phyloP scores from a whole-genome alignment of 768 basidiomycete species.

The Lentinula detonsa region DNA sequence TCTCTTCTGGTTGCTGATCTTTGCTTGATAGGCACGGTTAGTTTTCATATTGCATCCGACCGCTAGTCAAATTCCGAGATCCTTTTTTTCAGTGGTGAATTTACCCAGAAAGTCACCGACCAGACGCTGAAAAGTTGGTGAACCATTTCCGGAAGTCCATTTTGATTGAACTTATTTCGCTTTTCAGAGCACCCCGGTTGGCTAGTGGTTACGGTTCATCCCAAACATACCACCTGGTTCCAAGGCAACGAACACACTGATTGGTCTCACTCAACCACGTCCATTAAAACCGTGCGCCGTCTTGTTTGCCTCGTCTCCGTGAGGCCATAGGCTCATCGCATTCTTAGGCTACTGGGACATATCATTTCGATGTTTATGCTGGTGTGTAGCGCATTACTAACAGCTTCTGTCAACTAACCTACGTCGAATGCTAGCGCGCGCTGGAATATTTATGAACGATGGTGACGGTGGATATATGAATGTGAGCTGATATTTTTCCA shows the following conservation, averaged over 20 bases:
- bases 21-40: not conserved
- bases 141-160: not conserved
- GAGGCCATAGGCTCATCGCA: no score
- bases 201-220: not conserved
- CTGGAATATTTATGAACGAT: not conserved
- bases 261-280: not conserved
- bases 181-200: not conserved
- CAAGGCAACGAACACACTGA: not conserved
- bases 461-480: not conserved
- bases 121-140: not conserved
- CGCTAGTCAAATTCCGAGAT: not conserved
- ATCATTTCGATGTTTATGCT: not conserved
- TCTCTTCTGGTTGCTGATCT: no score
- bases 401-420: not conserved
- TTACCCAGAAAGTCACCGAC: not conserved
- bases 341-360: not conserved
- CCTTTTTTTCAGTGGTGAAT: not conserved
- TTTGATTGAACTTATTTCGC: not conserved
- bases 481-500: not conserved
- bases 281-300: not conserved
- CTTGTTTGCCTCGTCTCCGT: not conserved
- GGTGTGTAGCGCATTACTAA: not conserved
- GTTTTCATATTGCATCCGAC: not conserved
- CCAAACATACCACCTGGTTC: not conserved
- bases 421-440: not conserved